Percentiles rank a stretch among this genome's conserved stretches.
phyloP scores from a whole-genome alignment of 805 yeast genomes.

The Candida multigemmis region DNA sequence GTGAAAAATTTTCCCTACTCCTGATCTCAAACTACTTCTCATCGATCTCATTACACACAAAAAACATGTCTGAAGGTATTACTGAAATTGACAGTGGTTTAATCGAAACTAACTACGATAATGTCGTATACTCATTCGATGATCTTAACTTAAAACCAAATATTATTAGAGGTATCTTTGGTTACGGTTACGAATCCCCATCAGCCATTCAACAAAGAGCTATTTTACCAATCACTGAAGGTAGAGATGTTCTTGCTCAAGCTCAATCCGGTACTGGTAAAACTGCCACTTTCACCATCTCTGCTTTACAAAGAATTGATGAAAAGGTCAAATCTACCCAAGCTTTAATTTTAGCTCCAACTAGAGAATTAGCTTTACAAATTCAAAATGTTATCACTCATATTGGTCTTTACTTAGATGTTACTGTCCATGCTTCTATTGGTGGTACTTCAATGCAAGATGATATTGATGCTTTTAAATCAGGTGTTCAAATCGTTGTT shows the following conservation, averaged over 20 bases:
- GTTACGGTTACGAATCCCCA: slow-evolving; percentile 75
- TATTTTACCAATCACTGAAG: slow-evolving; percentile 67
- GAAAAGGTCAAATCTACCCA: slow-evolving; percentile 66
- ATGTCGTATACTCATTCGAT: slow-evolving; percentile 65
- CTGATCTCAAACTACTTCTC: too few species aligned
- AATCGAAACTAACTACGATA: slow-evolving; percentile 95
- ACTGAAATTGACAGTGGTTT: slow-evolving; percentile 73
- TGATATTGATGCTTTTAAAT: slow-evolving; percentile 75
- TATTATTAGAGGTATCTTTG: slow-evolving; percentile 70
- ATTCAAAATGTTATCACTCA: slow-evolving; percentile 89
- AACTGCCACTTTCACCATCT: slow-evolving; percentile 80
- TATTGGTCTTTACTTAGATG: slow-evolving; percentile 83
- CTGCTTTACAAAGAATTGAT: slow-evolving; percentile 69
- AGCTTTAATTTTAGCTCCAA: slow-evolving; percentile 92
- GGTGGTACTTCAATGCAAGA: slow-evolving; percentile 92
- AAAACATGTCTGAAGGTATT: slow-evolving; percentile 55
- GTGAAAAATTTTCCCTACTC: slow-evolving; percentile 1
- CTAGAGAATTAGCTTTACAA: slow-evolving; percentile 95
- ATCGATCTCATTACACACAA: too few species aligned
- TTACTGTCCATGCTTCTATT: slow-evolving; percentile 91
- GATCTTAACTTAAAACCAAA: slow-evolving; percentile 66
- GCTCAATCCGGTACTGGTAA: slow-evolving; percentile 90
- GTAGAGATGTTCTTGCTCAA: slow-evolving; percentile 69
- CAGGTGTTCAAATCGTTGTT: slow-evolving; percentile 87
- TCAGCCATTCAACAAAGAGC: slow-evolving; percentile 80